phyloP scores from a whole-genome alignment of 2,329 filamentous ascomycete genomes.

The Colletotrichum lupini region DNA sequence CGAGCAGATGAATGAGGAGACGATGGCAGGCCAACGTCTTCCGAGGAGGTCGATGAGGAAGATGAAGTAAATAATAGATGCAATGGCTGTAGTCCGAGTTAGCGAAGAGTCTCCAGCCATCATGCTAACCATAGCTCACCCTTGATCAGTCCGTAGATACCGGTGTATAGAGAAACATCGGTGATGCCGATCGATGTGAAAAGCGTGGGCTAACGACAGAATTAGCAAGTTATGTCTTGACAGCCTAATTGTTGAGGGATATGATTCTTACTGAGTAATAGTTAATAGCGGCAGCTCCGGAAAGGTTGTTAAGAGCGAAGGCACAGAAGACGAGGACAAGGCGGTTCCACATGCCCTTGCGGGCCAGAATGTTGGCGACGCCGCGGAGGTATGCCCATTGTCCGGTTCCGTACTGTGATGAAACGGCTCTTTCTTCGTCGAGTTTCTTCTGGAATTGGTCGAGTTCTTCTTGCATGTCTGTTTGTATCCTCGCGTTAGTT shows the following conservation, averaged over 20 bases:
- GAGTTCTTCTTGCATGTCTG: slow-evolving; percentile 57
- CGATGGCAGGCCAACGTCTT: slow-evolving; percentile 53
- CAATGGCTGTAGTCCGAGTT: slow-evolving; percentile 41
- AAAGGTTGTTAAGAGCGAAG: slow-evolving; percentile 53
- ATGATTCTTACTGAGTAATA: slow-evolving; percentile 47
- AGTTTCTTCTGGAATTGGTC: slow-evolving; percentile 54
- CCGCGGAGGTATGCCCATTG: slow-evolving; percentile 48
- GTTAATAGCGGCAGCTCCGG: slow-evolving; percentile 51
- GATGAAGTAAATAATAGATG: slow-evolving; percentile 53
- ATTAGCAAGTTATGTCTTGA: not conserved
- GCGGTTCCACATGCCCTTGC: slow-evolving; percentile 54
- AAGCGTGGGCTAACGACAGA: slow-evolving; percentile 38
- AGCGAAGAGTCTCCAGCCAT: too few species aligned
- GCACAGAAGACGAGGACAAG: slow-evolving; percentile 49
- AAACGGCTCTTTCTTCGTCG: slow-evolving; percentile 46
- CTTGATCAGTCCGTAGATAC: slow-evolving; percentile 61
- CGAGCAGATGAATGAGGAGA: slow-evolving; percentile 59
- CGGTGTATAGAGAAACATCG: slow-evolving; percentile 57
- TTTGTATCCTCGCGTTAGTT: not conserved
- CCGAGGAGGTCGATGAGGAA: slow-evolving; percentile 52
- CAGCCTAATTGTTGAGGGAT: not conserved
- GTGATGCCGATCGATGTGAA: slow-evolving; percentile 57
- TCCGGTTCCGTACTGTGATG: slow-evolving; percentile 45
- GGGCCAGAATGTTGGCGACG: slow-evolving; percentile 46
- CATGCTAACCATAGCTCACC: not conserved